A percentile compares a stretch with the other conserved stretches of the same genome.
These are phyloP conservation scores for Scheffersomyces amazonensis DNA, from an alignment of 805 yeast species.

Conservation along the genomic window DNA sequence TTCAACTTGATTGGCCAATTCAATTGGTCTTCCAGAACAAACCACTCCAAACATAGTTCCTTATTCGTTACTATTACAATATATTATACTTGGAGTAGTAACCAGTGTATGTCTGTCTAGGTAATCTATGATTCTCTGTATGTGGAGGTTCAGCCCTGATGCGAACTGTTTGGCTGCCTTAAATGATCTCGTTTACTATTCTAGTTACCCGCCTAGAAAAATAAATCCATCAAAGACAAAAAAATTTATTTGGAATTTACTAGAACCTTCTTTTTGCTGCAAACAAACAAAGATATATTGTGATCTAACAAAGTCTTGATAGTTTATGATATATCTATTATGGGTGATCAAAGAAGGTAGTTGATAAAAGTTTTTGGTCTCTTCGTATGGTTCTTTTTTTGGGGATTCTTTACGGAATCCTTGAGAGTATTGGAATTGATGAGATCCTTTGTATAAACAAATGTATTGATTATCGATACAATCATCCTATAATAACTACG, in stretches of 20 bases:
- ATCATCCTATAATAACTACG: constrained; percentile 62
- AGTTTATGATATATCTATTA: constrained; percentile 5
- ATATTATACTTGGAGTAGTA: no score
- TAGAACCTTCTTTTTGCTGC: no score
- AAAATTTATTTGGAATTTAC: no score
- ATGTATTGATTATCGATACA: constrained; percentile 46
- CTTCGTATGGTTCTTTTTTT: constrained; percentile 4
- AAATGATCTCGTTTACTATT: no score
- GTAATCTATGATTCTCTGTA: no score
- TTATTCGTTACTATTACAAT: not conserved
- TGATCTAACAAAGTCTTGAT: constrained; percentile 8
- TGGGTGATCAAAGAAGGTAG: constrained; percentile 11
- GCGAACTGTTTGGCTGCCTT: no score
- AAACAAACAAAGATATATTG: constrained; percentile 4
- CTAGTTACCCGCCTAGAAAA: no score
- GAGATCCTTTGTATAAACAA: not conserved
- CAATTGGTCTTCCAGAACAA: constrained; percentile 67
- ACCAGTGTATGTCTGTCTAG: no score
- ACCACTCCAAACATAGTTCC: constrained; percentile 66
- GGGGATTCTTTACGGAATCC: not conserved
- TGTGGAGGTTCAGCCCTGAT: no score
- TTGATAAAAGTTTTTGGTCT: constrained; percentile 3
- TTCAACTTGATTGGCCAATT: constrained; percentile 64
- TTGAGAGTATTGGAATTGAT: not conserved
- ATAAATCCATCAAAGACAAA: no score